phyloP scores from a whole-genome alignment of 2,329 filamentous ascomycete species.

The Phoma herbarum region DNA sequence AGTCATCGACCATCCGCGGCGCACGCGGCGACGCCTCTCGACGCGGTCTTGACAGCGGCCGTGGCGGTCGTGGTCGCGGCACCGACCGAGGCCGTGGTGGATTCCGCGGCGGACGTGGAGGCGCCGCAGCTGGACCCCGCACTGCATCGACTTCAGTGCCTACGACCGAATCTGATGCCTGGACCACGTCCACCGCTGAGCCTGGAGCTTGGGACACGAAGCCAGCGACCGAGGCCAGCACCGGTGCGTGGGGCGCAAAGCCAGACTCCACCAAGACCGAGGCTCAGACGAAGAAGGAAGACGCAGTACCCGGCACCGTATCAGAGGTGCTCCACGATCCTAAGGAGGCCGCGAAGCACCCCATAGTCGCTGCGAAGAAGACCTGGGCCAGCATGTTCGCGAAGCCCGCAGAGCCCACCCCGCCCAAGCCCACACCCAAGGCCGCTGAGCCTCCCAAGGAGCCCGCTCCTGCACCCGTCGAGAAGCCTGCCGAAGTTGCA shows the following conservation, averaged over 20 bases:
- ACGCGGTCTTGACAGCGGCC: conserved; percentile 47
- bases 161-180: conserved; percentile 73
- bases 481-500: conserved; percentile 52
- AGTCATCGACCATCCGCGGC: conserved; percentile 43
- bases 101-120: conserved; percentile 68
- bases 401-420: conserved; percentile 56
- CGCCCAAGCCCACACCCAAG: conserved; percentile 48
- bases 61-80: conserved; percentile 67
- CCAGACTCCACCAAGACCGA: conserved; percentile 24
- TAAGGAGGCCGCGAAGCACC: conserved; percentile 20
- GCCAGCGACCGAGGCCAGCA: conserved; percentile 14
- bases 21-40: conserved; percentile 33
- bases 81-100: conserved; percentile 64
- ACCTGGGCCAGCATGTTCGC: conserved; percentile 65
- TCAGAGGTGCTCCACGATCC: conserved; percentile 22
- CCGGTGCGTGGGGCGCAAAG: conserved; percentile 22
- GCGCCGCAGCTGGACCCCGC: conserved; percentile 70
- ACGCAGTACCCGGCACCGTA: conserved; percentile 28
- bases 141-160: conserved; percentile 67
- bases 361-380: conserved; percentile 54
- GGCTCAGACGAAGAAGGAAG: conserved; percentile 22
- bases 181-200: conserved; percentile 58
- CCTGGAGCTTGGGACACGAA: conserved; percentile 23
- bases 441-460: conserved; percentile 51
- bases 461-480: conserved; percentile 42